A percentile compares a stretch with the other conserved stretches of the same genome.
phyloP scores from a whole-genome alignment of 495 filamentous ascomycete species.

The Trichoderma gamsii region DNA sequence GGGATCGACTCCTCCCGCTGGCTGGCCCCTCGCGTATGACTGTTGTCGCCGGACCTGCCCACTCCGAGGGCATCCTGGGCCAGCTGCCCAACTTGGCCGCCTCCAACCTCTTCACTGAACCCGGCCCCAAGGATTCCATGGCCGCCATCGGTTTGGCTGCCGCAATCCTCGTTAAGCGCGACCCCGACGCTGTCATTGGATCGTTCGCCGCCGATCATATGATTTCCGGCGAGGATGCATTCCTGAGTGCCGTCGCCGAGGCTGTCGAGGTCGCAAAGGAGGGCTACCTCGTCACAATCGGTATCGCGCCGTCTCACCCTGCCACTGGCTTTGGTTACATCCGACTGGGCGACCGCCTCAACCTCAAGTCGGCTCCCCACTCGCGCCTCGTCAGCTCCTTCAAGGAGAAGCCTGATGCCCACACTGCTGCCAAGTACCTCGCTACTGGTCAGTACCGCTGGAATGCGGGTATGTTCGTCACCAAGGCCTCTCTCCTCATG shows the following conservation, averaged over 20 bases:
- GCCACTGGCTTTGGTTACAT: conserved; percentile 7
- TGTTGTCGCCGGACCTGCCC: conserved; percentile 2
- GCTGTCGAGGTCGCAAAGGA: conserved; percentile 4
- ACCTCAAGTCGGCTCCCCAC: not conserved
- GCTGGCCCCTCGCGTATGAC: not conserved
- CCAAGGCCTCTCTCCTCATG: conserved; percentile 10
- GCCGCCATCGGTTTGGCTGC: conserved; percentile 7
- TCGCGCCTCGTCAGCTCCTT: conserved; percentile 3
- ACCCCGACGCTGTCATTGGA: conserved; percentile 3
- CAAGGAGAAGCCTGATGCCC: conserved; percentile 8
- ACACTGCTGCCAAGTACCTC: conserved; percentile 12
- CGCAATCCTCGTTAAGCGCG: not conserved
- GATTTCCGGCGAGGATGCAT: not conserved
- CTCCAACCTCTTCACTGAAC: conserved; percentile 5
- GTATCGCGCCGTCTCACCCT: conserved; percentile 6
- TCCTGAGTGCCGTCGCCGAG: not conserved
- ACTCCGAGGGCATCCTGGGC: conserved; percentile 8
- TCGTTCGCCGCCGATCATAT: conserved; percentile 5
- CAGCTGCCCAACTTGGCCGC: not conserved
- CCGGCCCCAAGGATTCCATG: conserved; percentile 9
- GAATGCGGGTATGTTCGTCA: conserved; percentile 11
- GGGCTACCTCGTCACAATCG: conserved; percentile 5
- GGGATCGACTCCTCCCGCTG: conserved; percentile 1
- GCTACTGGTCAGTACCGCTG: conserved; percentile 10
- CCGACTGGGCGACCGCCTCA: not conserved